A percentile compares a stretch with the other conserved stretches of the same genome.
These are phyloP conservation scores for Plenodomus tracheiphilus DNA, from an alignment of 2,329 filamentous ascomycete genomes.

Conservation along the genomic window DNA sequence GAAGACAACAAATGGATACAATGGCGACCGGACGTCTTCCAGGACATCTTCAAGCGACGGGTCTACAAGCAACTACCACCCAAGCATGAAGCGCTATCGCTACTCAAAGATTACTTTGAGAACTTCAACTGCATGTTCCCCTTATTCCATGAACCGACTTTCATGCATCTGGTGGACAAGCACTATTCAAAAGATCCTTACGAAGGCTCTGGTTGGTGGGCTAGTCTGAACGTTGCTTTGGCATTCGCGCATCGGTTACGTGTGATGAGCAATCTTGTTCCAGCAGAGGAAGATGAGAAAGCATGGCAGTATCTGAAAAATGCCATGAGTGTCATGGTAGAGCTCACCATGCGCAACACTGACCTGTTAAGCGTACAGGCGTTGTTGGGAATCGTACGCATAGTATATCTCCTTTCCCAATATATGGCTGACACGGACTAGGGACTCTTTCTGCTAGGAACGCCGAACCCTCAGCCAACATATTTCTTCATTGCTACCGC, in stretches of 20 bases:
- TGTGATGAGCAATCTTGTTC: slow-evolving; percentile 92
- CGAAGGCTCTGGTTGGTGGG: slow-evolving; percentile 97
- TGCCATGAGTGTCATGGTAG: slow-evolving; percentile 87
- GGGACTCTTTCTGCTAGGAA: slow-evolving; percentile 91
- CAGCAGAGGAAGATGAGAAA: slow-evolving; percentile 88
- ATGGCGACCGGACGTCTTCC: slow-evolving; percentile 97
- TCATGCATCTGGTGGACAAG: slow-evolving; percentile 94
- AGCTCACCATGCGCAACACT: slow-evolving; percentile 93
- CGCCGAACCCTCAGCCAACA: slow-evolving; percentile 91
- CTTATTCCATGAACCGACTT: slow-evolving; percentile 94
- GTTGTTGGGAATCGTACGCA: slow-evolving; percentile 76
- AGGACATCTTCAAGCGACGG: slow-evolving; percentile 83
- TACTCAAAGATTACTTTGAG: slow-evolving; percentile 93
- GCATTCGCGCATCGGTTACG: slow-evolving; percentile 92
- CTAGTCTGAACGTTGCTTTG: slow-evolving; percentile 88
- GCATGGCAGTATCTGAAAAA: slow-evolving; percentile 97
- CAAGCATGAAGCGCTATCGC: slow-evolving; percentile 82
- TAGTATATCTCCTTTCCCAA: background rate
- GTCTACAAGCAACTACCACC: slow-evolving; percentile 82
- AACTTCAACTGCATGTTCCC: slow-evolving; percentile 99
- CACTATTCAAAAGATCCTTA: slow-evolving; percentile 94
- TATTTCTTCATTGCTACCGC: slow-evolving; percentile 91
- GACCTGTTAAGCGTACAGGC: slow-evolving; percentile 95
- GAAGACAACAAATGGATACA: slow-evolving; percentile 96
- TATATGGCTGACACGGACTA: slow-evolving; percentile 32